These are phyloP conservation scores for Aspergillus fumigatus DNA, from an alignment of 2,329 filamentous ascomycete species.

Conservation along the genomic window DNA sequence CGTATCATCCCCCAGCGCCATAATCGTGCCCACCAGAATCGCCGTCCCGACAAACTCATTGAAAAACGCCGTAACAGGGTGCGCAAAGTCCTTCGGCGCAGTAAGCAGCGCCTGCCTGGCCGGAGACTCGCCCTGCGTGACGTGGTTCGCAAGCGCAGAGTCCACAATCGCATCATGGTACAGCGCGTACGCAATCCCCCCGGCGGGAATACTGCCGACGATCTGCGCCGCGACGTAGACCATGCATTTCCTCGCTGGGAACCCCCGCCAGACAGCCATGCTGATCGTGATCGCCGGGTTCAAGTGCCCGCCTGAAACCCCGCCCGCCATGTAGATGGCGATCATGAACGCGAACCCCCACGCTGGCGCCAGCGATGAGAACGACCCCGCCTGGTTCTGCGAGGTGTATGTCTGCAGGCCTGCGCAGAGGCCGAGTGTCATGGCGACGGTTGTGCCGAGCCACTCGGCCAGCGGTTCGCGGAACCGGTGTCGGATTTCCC, in stretches of 20 bases:
- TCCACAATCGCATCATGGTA: slow-evolving; percentile 33
- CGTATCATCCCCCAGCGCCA: slow-evolving; percentile 39
- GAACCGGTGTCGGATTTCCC: slow-evolving; percentile 19
- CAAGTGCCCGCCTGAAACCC: slow-evolving; percentile 47
- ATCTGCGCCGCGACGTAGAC: slow-evolving; percentile 33
- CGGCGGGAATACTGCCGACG: slow-evolving; percentile 32
- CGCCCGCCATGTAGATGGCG: slow-evolving; percentile 44
- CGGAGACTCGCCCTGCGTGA: slow-evolving; percentile 14
- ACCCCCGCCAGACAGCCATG: slow-evolving; percentile 31
- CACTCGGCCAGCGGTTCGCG: slow-evolving; percentile 29
- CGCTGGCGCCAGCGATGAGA: slow-evolving; percentile 14
- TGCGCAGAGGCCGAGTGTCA: slow-evolving; percentile 27
- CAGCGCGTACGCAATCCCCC: slow-evolving; percentile 30
- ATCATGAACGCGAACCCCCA: slow-evolving; percentile 33
- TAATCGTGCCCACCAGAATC: slow-evolving; percentile 27
- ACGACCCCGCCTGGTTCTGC: slow-evolving; percentile 19
- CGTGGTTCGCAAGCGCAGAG: slow-evolving; percentile 10
- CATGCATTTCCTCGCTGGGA: slow-evolving; percentile 23
- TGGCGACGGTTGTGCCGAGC: slow-evolving; percentile 25
- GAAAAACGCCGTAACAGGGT: slow-evolving; percentile 31
- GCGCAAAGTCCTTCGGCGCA: slow-evolving; percentile 21
- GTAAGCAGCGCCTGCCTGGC: slow-evolving; percentile 25
- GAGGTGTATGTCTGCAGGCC: slow-evolving; percentile 21
- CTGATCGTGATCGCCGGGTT: slow-evolving; percentile 44
- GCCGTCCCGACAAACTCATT: slow-evolving; percentile 34